phyloP scores from a whole-genome alignment of 108 stramenopile species.

The Cyclotella kingstonii region DNA sequence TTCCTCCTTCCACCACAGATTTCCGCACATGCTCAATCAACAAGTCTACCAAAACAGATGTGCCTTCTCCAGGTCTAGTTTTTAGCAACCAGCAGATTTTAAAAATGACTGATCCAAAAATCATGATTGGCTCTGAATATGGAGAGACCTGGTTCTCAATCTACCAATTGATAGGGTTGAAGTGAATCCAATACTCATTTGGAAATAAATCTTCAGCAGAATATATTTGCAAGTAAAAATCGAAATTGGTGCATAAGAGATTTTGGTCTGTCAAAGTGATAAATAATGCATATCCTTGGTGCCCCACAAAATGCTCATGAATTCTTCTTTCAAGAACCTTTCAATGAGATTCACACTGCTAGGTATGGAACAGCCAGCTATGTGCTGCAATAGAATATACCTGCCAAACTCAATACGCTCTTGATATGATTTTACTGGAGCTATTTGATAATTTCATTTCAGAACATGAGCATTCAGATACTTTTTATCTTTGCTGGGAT shows the following conservation, averaged over 20 bases:
- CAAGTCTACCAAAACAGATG: no score
- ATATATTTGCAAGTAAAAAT: constrained; percentile 67
- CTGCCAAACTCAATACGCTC: constrained; percentile 59
- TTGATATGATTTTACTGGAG: constrained; percentile 94
- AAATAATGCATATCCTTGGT: constrained; percentile 11
- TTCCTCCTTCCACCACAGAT: no score
- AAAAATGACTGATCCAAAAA: no score
- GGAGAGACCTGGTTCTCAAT: no score
- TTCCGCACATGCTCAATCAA: no score
- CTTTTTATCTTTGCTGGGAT: constrained; percentile 66
- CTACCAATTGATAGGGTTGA: no score
- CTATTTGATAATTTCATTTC: constrained; percentile 85
- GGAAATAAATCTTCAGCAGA: no score
- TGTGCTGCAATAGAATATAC: constrained; percentile 92
- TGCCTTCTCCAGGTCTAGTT: no score
- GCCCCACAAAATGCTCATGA: constrained; percentile 10
- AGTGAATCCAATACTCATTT: no score
- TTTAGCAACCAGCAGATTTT: no score
- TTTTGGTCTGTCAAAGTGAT: constrained; percentile 81
- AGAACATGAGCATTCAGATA: constrained; percentile 80
- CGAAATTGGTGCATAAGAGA: constrained; percentile 91
- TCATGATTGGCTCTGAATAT: no score
- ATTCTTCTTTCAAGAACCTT: constrained; percentile 7
- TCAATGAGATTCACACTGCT: constrained; percentile 46
- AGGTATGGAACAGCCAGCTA: constrained; percentile 96